Evolutionary conservation across 495 filamentous ascomycete species (phyloP).

Genomic region (Xanthoparmelia taractica): DNA sequence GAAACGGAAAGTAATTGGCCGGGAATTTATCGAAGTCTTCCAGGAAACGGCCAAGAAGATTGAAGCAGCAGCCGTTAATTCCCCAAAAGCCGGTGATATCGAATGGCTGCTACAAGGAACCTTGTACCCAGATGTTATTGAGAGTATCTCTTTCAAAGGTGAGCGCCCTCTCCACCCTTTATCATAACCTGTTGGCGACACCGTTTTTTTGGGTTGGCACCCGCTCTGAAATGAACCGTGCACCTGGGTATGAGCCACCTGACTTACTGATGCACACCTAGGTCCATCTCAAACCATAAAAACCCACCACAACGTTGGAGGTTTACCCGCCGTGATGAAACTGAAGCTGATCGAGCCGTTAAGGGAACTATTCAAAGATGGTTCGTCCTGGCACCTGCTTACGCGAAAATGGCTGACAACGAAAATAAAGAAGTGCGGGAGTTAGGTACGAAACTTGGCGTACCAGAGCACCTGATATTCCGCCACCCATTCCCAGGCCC

Average conservation of each 20-base stretch:
- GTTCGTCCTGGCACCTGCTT: no score
- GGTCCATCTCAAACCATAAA: conserved; percentile 78
- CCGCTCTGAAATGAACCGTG: not conserved
- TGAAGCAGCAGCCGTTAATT: conserved; percentile 55
- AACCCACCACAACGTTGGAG: conserved; percentile 80
- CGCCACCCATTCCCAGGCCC: conserved; percentile 79
- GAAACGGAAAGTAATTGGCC: conserved; percentile 61
- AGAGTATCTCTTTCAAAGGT: conserved; percentile 19
- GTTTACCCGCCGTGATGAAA: conserved; percentile 49
- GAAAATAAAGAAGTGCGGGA: conserved; percentile 50
- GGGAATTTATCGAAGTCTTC: conserved; percentile 81
- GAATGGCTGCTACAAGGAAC: conserved; percentile 85
- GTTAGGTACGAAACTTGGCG: conserved; percentile 69
- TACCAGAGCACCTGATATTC: conserved; percentile 70
- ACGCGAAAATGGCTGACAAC: no score
- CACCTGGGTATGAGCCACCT: not conserved
- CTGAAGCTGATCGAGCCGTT: conserved; percentile 75
- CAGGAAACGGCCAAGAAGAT: conserved; percentile 72
- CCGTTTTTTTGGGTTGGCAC: not conserved
- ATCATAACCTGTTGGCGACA: not conserved
- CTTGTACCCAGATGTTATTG: conserved; percentile 49
- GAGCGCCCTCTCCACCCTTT: not conserved
- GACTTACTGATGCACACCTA: conserved; percentile 43
- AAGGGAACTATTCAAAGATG: conserved; percentile 74
- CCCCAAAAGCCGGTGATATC: conserved; percentile 57